Percentiles rank a stretch among this genome's conserved stretches.
These are phyloP conservation scores for Hypoxylon rickii DNA, from an alignment of 495 filamentous ascomycete genomes.

Conservation along the genomic window DNA sequence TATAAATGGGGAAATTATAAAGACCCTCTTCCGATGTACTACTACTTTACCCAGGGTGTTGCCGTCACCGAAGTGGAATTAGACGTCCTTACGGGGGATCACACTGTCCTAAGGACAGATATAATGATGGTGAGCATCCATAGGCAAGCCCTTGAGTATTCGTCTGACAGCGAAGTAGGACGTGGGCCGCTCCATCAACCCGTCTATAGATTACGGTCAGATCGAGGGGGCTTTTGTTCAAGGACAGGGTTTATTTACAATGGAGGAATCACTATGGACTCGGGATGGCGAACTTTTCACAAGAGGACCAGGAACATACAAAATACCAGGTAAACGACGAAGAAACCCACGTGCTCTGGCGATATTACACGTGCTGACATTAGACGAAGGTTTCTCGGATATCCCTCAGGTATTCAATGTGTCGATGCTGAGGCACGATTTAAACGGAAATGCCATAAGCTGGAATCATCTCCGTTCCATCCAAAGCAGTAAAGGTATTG, in stretches of 20 bases:
- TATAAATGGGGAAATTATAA: constrained; percentile 35
- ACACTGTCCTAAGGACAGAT: constrained; percentile 79
- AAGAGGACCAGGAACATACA: constrained; percentile 76
- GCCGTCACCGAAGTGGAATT: constrained; percentile 81
- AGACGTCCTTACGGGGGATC: constrained; percentile 83
- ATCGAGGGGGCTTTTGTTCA: constrained; percentile 89
- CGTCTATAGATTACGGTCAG: constrained; percentile 85
- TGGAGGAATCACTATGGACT: constrained; percentile 82
- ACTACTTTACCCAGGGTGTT: constrained; percentile 88
- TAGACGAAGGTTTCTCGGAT: constrained; percentile 63
- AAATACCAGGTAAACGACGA: constrained; percentile 62
- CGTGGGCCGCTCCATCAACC: constrained; percentile 83
- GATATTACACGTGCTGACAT: neutral
- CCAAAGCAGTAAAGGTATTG: constrained; percentile 72
- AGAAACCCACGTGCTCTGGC: constrained; percentile 40
- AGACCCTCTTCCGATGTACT: constrained; percentile 77
- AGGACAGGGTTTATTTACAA: constrained; percentile 84
- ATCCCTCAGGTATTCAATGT: constrained; percentile 87
- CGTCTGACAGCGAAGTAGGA: constrained; percentile 40
- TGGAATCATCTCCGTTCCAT: constrained; percentile 88
- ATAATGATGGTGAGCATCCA: constrained; percentile 70
- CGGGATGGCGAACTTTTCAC: constrained; percentile 76
- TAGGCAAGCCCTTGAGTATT: neutral
- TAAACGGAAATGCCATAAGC: constrained; percentile 65
- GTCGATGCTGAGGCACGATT: constrained; percentile 59